A percentile compares a stretch with the other conserved stretches of the same genome.
phyloP scores from a whole-genome alignment of 2,329 filamentous ascomycete species.

The Hypoxylon sp. region DNA sequence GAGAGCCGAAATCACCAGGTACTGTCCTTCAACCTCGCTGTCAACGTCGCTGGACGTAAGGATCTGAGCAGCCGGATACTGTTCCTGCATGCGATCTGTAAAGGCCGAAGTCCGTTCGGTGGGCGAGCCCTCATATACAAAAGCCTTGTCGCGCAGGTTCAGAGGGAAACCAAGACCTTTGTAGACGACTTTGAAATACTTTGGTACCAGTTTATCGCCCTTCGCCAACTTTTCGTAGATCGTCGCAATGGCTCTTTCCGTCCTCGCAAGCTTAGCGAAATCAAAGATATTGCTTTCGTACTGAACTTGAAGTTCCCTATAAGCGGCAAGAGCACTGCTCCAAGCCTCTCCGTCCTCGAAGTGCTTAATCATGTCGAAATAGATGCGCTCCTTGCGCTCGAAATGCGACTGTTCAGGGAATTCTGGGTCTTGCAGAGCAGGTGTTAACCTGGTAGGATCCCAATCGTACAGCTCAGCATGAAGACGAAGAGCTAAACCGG shows the following conservation, averaged over 20 bases:
- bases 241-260: conserved; percentile 89
- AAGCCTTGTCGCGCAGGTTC: conserved; percentile 87
- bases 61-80: conserved; percentile 88
- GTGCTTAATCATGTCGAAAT: conserved; percentile 94
- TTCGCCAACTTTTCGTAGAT: conserved; percentile 91
- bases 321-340: conserved; percentile 87
- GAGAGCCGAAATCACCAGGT: conserved; percentile 83
- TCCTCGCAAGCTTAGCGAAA: conserved; percentile 89
- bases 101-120: conserved; percentile 84
- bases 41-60: conserved; percentile 75
- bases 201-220: conserved; percentile 80
- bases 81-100: conserved; percentile 90
- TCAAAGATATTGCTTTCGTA: conserved; percentile 93
- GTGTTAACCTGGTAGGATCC: conserved; percentile 78
- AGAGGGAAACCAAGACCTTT: conserved; percentile 89
- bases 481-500: conserved; percentile 87
- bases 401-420: conserved; percentile 89
- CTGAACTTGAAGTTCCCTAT: conserved; percentile 90
- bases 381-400: conserved; percentile 91
- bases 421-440: conserved; percentile 77
- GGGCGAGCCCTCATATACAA: conserved; percentile 86
- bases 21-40: conserved; percentile 91
- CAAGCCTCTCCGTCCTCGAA: conserved; percentile 96
- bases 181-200: conserved; percentile 93
- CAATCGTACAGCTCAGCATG: conserved; percentile 95